Conservation (phyloP, 1,284 basidiomycete species). For the Trametes sp. region DNA sequence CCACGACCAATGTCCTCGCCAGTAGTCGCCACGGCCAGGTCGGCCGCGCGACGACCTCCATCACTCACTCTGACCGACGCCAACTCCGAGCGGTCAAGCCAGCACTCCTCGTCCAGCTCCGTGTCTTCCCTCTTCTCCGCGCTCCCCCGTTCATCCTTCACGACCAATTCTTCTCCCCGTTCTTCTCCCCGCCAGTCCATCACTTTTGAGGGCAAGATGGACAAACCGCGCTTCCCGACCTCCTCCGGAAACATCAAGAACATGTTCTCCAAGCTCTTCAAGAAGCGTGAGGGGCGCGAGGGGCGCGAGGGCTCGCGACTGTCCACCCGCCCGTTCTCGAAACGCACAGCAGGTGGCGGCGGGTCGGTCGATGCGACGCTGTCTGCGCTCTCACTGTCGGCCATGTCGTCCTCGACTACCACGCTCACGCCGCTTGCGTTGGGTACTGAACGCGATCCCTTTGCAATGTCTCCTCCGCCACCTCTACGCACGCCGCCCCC, state of each 20-base stretch:
- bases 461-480: slow-evolving; percentile 24
- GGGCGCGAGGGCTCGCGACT: background rate
- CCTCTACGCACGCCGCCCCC: slow-evolving; percentile 9
- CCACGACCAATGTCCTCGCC: slow-evolving; percentile 30
- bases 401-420: slow-evolving; percentile 2
- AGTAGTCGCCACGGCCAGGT: slow-evolving; percentile 9
- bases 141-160: slow-evolving; percentile 28
- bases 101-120: slow-evolving; percentile 27
- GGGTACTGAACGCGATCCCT: slow-evolving; percentile 23
- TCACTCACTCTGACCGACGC: slow-evolving; percentile 21
- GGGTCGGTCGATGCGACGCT: slow-evolving; percentile 29
- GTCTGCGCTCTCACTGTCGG: slow-evolving; percentile 19
- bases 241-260: slow-evolving; percentile 31
- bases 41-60: slow-evolving; percentile 21
- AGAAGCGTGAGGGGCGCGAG: slow-evolving; percentile 26
- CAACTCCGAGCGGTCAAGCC: slow-evolving; percentile 22
- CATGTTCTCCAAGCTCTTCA: slow-evolving; percentile 33
- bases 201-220: slow-evolving; percentile 21
- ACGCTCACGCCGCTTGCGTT: slow-evolving; percentile 12
- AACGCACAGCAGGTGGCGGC: slow-evolving; percentile 15
- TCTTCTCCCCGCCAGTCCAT: slow-evolving; percentile 24
- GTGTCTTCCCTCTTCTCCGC: slow-evolving; percentile 30
- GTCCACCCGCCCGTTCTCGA: slow-evolving; percentile 18
- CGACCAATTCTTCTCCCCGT: slow-evolving; percentile 23
- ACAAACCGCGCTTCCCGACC: slow-evolving; percentile 26